Percentiles rank a stretch among this genome's conserved stretches.
These are phyloP conservation scores for Phialemonium atrogriseum DNA, from an alignment of 2,329 filamentous ascomycete species.

Conservation along the genomic window DNA sequence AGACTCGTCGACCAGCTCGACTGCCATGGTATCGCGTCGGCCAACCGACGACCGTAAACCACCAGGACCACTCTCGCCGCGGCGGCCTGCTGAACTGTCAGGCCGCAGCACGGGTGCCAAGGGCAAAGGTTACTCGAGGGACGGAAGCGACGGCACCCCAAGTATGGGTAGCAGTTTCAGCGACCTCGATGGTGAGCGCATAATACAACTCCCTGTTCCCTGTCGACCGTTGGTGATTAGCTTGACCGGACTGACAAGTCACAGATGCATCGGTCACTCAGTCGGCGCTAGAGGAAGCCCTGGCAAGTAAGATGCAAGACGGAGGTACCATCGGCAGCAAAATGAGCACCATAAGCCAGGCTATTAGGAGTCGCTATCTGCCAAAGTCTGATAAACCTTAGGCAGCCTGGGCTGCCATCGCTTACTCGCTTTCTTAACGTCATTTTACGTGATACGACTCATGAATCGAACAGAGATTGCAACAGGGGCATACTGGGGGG, in stretches of 20 bases:
- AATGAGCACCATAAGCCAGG: conserved; percentile 62
- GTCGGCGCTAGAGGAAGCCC: conserved; percentile 69
- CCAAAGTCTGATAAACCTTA: conserved; percentile 23
- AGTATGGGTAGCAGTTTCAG: conserved; percentile 84
- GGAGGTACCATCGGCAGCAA: conserved; percentile 46
- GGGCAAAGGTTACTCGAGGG: conserved; percentile 42
- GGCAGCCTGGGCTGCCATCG: neutral
- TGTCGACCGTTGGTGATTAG: neutral
- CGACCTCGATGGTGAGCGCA: conserved; percentile 62
- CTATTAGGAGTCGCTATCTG: conserved; percentile 54
- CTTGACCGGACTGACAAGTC: neutral
- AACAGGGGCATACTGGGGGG: no score
- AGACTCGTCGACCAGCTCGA: conserved; percentile 54
- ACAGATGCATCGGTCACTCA: conserved; percentile 73
- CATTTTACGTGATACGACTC: no score
- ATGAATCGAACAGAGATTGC: no score
- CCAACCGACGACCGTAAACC: conserved; percentile 19
- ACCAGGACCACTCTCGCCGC: conserved; percentile 46
- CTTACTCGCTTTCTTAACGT: no score
- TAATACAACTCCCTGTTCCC: neutral
- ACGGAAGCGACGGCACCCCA: conserved; percentile 64
- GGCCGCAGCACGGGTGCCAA: conserved; percentile 44
- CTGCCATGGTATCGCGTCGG: conserved; percentile 26
- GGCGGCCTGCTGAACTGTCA: conserved; percentile 49
- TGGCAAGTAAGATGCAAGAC: conserved; percentile 64